Conservation (phyloP, 208 protist species). For the Hexamita inflata region DNA sequence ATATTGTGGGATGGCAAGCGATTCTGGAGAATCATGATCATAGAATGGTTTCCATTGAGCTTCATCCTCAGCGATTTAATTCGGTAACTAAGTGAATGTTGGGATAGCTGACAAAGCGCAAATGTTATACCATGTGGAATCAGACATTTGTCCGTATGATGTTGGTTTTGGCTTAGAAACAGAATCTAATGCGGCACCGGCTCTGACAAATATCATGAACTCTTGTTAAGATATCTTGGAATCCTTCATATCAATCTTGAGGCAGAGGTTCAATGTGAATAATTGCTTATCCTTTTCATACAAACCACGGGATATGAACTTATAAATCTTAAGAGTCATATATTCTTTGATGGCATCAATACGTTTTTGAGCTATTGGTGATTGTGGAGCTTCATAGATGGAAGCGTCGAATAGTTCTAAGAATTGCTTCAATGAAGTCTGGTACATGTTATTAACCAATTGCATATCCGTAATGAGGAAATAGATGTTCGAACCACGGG, state of each 20-base stretch:
- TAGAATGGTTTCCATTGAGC: conserved; percentile 5
- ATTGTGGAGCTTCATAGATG: conserved; percentile 61
- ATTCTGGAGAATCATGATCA: conserved; percentile 73
- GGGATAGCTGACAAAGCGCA: conserved; percentile 57
- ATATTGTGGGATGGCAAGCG: conserved; percentile 54
- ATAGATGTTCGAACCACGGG: conserved; percentile 80
- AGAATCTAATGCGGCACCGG: conserved; percentile 68
- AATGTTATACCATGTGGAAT: conserved; percentile 79
- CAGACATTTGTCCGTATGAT: conserved; percentile 75
- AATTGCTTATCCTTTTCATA: conserved; percentile 88
- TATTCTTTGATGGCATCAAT: conserved; percentile 81
- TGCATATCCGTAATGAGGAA: conserved; percentile 93
- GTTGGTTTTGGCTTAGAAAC: conserved; percentile 51
- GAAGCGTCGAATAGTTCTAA: conserved; percentile 76
- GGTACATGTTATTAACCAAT: conserved; percentile 87
- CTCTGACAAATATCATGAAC: conserved; percentile 76
- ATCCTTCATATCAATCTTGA: conserved; percentile 78
- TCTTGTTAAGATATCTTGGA: conserved; percentile 54
- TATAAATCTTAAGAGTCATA: conserved; percentile 71
- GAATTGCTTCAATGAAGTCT: conserved; percentile 87
- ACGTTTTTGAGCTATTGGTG: conserved; percentile 68
- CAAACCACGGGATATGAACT: conserved; percentile 79
- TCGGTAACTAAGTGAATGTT: conserved; percentile 73
- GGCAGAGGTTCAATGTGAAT: conserved; percentile 77
- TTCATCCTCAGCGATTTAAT: conserved; percentile 65